Base-by-base conservation (phyloP, 805 yeast genomes). In the Myxozyma lipomycoides region DNA sequence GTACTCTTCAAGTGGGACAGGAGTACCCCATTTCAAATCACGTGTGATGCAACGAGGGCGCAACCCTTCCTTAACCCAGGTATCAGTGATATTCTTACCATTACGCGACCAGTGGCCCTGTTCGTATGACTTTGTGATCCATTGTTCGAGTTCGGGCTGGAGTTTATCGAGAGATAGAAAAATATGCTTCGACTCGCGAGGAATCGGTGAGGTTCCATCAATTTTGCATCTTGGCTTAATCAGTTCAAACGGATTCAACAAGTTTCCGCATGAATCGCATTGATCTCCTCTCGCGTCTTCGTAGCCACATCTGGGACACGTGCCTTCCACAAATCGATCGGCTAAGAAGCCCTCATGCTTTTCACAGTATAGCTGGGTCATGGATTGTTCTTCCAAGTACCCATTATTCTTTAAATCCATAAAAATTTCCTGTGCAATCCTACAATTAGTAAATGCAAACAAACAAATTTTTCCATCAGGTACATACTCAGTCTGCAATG, bases 241-340 rank as follows among this genome's bases (percentile, higher is more conserved):
- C 67, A 93, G 78, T 70, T 93, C 98, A 64, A 89, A 84, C 45
- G 98, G 96, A 67, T 91, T 86, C 62, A 93, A 76, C 59, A 93
- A 75, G 53, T 73, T 71, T 59, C 98, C 99, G 76, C 99, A 93
- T 64, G 83, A 83, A 70, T 93, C 99, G 78, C 99, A 93, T 75
- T 93, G 99, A 70, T 93, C 99, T 62, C 99, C 99, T 70, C 98
- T 82, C 28, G 99, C 99, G 68, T 93, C 98, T 56, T 86, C 95
- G 67, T 89, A 93, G 40, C 75, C 78, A 75, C 99, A 93, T 70
- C 84, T 84, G 51, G 98, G 98, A 74, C 99, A 93, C 45, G 82
- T 86, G 61, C 99, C 99, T 72, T 93, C 98, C 32, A 93, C 98
- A 63, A 80, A 93, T 68, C 99, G 78, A 68, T 93, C 99, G 50